A percentile compares a stretch with the other conserved stretches of the same genome.
phyloP scores from a whole-genome alignment of 2,329 filamentous ascomycete genomes.

The Neofusicoccum umdonicola region DNA sequence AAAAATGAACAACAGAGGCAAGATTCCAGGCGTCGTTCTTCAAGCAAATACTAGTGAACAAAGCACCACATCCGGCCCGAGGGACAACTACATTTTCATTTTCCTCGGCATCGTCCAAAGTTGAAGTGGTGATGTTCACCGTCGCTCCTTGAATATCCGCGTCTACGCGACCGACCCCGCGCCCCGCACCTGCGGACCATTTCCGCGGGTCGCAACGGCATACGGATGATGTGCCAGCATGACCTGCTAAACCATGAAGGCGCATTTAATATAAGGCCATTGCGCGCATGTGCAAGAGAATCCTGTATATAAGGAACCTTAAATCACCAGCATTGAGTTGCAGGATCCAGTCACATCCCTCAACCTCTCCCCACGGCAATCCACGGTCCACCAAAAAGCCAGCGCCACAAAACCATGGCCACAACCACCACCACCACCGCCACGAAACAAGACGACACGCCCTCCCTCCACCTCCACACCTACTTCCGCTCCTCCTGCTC shows the following conservation, averaged over 20 bases:
- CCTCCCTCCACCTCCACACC: constrained; percentile 48
- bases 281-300: too few relatives aligned
- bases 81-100: too few relatives aligned
- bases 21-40: too few relatives aligned
- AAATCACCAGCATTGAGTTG: not conserved
- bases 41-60: too few relatives aligned
- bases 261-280: not conserved
- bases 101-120: not conserved
- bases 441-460: not conserved
- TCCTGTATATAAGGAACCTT: too few relatives aligned
- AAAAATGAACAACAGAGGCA: too few relatives aligned
- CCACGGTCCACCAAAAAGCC: not conserved
- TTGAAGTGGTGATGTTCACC: not conserved
- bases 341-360: not conserved
- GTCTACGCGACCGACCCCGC: not conserved
- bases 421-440: not conserved
- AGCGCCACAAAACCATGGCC: too few relatives aligned
- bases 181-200: constrained; percentile 1
- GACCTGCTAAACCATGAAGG: not conserved
- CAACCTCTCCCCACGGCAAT: not conserved
- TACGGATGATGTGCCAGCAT: not conserved
- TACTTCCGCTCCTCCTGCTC: constrained; percentile 65
- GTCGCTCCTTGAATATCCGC: constrained; percentile 5
- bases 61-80: too few relatives aligned
- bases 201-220: constrained; percentile 9